Evolutionary conservation across 192 early-diverging fungal species (phyloP).

Genomic region (Podila epigama): DNA sequence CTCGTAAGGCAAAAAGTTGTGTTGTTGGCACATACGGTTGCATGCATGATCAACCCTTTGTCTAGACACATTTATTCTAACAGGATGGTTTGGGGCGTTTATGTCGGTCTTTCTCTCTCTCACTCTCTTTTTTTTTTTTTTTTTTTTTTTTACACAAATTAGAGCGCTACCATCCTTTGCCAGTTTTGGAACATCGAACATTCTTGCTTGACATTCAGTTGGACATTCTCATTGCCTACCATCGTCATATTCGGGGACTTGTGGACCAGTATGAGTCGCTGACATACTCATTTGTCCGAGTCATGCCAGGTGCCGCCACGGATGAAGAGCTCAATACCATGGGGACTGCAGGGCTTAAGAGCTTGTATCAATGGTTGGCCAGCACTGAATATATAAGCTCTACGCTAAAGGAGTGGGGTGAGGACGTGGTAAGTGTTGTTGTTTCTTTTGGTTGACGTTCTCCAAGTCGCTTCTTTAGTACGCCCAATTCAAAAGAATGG

Average conservation of each 20-base stretch:
- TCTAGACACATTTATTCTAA: background rate
- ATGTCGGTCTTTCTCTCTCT: background rate
- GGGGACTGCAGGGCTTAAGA: slow-evolving; percentile 52
- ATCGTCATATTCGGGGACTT: slow-evolving; percentile 57
- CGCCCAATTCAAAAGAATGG: background rate
- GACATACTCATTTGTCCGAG: slow-evolving; percentile 58
- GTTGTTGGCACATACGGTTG: too few species aligned
- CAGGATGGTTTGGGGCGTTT: background rate
- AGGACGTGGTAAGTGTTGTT: slow-evolving; percentile 57
- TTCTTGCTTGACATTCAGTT: slow-evolving; percentile 71
- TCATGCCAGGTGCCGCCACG: slow-evolving; percentile 58
- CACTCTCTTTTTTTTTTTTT: background rate
- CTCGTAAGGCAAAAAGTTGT: too few species aligned
- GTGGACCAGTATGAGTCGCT: slow-evolving; percentile 62
- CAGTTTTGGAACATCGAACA: slow-evolving; percentile 63
- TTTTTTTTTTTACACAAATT: background rate
- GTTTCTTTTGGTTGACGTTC: background rate
- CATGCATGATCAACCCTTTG: too few species aligned
- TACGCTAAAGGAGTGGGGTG: slow-evolving; percentile 58
- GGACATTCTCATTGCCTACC: slow-evolving; percentile 63
- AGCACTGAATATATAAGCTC: slow-evolving; percentile 54
- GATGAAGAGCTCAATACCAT: slow-evolving; percentile 52
- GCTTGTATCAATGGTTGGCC: slow-evolving; percentile 60
- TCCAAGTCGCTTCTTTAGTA: background rate
- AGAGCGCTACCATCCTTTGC: slow-evolving; percentile 67